phyloP scores from a whole-genome alignment of 164 flowering plant genomes.

The Cinnamomum chago region DNA sequence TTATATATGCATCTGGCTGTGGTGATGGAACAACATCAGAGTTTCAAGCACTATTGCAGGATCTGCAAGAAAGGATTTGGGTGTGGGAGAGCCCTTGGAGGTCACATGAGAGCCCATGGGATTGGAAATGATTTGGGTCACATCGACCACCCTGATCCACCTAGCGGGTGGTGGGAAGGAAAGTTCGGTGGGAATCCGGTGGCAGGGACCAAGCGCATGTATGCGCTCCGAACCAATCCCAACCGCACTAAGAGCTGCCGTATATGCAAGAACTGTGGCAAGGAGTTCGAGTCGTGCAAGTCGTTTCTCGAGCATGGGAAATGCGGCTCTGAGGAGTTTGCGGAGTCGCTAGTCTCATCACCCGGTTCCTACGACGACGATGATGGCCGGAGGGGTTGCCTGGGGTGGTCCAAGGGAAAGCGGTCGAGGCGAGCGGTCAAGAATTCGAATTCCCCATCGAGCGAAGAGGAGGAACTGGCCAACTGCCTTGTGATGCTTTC shows the following conservation, averaged over 20 bases:
- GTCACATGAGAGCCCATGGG: slow-evolving; percentile 99
- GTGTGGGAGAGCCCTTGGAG: slow-evolving; percentile 93
- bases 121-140: slow-evolving; percentile 60
- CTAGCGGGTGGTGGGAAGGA: slow-evolving; percentile 55
- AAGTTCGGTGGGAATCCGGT: slow-evolving; percentile 29
- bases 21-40: slow-evolving; percentile 41
- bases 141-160: slow-evolving; percentile 52
- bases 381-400: slow-evolving; percentile 23
- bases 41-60: slow-evolving; percentile 70
- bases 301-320: slow-evolving; percentile 87
- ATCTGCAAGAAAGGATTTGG: slow-evolving; percentile 91
- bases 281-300: slow-evolving; percentile 86
- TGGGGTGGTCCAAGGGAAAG: slow-evolving; percentile 71
- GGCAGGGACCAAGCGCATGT: slow-evolving; percentile 54
- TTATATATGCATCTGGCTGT: neutral
- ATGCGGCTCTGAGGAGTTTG: slow-evolving; percentile 46
- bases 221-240: slow-evolving; percentile 73
- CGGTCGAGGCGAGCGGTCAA: slow-evolving; percentile 48
- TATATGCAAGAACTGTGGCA: slow-evolving; percentile 79
- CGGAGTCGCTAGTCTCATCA: slow-evolving; percentile 47
- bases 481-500: slow-evolving; percentile 82
- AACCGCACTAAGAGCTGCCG: slow-evolving; percentile 63
- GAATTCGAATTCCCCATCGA: slow-evolving; percentile 36
- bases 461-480: slow-evolving; percentile 81
- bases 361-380: slow-evolving; percentile 43